A percentile compares a stretch with the other conserved stretches of the same genome.
These are phyloP conservation scores for Cutaneotrichosporon mucoides DNA, from an alignment of 1,284 basidiomycete species.

Conservation along the genomic window DNA sequence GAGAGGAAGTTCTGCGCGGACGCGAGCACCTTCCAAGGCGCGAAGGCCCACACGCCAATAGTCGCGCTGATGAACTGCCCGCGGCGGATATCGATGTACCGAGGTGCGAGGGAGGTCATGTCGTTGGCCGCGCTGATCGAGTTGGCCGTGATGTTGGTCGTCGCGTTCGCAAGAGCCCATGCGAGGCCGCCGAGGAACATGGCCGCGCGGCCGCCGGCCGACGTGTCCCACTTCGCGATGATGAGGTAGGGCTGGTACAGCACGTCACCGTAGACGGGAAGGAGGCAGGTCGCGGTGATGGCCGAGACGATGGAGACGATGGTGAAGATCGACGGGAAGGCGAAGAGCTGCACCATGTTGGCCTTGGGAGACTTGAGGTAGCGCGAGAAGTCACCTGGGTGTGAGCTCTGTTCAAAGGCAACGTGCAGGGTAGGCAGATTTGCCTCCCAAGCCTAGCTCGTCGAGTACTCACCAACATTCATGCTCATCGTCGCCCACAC, in stretches of 20 bases:
- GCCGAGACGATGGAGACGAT: slow-evolving; percentile 57
- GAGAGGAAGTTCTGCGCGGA: slow-evolving; percentile 28
- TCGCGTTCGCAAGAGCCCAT: slow-evolving; percentile 64
- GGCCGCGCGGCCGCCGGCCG: slow-evolving; percentile 56
- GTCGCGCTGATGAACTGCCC: slow-evolving; percentile 70
- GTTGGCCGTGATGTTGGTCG: slow-evolving; percentile 64
- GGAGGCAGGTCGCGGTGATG: slow-evolving; percentile 59
- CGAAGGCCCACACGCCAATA: slow-evolving; percentile 60
- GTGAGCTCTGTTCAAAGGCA: slow-evolving; percentile 30
- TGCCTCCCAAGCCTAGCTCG: too few relatives aligned
- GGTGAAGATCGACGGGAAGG: slow-evolving; percentile 63
- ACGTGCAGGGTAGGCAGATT: too few relatives aligned
- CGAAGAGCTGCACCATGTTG: slow-evolving; percentile 60
- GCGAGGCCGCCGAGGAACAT: slow-evolving; percentile 69
- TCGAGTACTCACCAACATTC: slow-evolving; percentile 58
- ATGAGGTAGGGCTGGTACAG: slow-evolving; percentile 42
- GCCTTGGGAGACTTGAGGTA: slow-evolving; percentile 43
- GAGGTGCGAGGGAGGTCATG: slow-evolving; percentile 56
- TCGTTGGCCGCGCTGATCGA: slow-evolving; percentile 73
- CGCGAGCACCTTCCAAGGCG: slow-evolving; percentile 42
- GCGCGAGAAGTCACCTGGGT: slow-evolving; percentile 35
- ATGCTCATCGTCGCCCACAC: slow-evolving; percentile 53
- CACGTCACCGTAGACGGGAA: slow-evolving; percentile 59
- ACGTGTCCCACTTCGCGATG: slow-evolving; percentile 62
- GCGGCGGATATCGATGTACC: slow-evolving; percentile 68